Base-by-base conservation (phyloP, 2,329 filamentous ascomycete species). In the Emergomyces pasteurianus region DNA sequence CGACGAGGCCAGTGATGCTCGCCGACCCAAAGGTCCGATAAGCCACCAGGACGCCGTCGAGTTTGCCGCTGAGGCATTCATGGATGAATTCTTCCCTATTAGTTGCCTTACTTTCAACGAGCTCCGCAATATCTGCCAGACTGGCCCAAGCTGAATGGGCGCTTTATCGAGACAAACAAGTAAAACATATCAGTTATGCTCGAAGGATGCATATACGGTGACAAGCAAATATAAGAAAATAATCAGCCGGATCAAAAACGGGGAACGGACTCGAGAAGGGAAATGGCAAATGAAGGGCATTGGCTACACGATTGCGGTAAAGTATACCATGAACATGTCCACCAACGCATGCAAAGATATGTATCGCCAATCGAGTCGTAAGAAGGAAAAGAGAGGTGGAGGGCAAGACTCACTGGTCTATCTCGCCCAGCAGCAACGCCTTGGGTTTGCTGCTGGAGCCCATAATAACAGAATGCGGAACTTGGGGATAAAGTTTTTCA, bases 1-100 rank as follows among this genome's bases (percentile, higher is more conserved):
- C 88, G 63, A 94, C 76, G 23, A 77, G 74, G 1, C 90, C 90
- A 0, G 89, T 92, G 61, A 86, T 78, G 14, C 69, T 69, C 49
- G 82, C 77, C 38, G 85, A 89, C 52, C 73, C 73, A 67, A 91
- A 90, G 16, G 88, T 92, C 59, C 89, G 83, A 74, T 88, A 94
- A 34, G 82, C 80, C 43, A 82, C 86, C 23, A 81, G 69, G 38
- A 86, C 81, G 63, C 83, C 85, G 65, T 89, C 83, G n/a, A 90
- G 78, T 38, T 79, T 78, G 23, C 88, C 88, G 23, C 81, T 79
- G 56, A 77, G 75, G 71, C 83, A 86, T 75, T 92, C 87, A 55
- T 82, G 71, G 58, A 92, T 75, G 73, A 95, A 92, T 21, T 84
- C 84, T 23, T 74, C 71, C 60, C 89, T 84, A 71, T 80, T 83